A percentile compares a stretch with the other conserved stretches of the same genome.
These are phyloP conservation scores for Durusdinium trenchii DNA, from an alignment of 73 alveolate species.

Conservation along the genomic window DNA sequence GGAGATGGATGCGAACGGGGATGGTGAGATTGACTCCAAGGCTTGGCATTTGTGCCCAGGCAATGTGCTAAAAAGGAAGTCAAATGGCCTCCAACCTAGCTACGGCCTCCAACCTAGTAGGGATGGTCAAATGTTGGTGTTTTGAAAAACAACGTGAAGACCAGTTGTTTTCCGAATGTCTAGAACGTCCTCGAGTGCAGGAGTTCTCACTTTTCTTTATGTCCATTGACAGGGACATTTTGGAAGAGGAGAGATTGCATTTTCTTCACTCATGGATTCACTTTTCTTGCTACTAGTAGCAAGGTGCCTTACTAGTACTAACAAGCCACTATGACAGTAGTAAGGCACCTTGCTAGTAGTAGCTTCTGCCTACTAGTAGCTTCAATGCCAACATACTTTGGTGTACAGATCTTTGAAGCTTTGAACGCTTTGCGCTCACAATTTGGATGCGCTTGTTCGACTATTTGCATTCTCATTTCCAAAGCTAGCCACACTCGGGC, in stretches of 20 bases:
- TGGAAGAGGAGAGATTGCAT: slow-evolving; percentile 49
- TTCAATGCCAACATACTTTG: too few species aligned
- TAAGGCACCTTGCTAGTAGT: too few species aligned
- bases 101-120: too few species aligned
- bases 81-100: too few species aligned
- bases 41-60: background rate
- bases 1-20: slow-evolving; percentile 88
- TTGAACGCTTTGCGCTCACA: too few species aligned
- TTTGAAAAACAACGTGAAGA: background rate
- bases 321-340: too few species aligned
- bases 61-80: too few species aligned
- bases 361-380: too few species aligned
- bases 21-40: slow-evolving; percentile 49
- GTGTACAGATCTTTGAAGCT: too few species aligned
- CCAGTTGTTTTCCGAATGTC: background rate
- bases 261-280: too few species aligned
- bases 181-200: background rate
- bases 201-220: slow-evolving; percentile 80
- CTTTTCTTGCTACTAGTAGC: background rate
- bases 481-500: too few species aligned
- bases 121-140: too few species aligned
- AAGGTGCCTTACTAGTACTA: background rate
- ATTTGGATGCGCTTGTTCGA: background rate
- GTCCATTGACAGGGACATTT: slow-evolving; percentile 65
- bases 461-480: background rate